These are phyloP conservation scores for Pseudocercospora cruenta DNA, from an alignment of 2,329 filamentous ascomycete genomes.

Conservation along the genomic window DNA sequence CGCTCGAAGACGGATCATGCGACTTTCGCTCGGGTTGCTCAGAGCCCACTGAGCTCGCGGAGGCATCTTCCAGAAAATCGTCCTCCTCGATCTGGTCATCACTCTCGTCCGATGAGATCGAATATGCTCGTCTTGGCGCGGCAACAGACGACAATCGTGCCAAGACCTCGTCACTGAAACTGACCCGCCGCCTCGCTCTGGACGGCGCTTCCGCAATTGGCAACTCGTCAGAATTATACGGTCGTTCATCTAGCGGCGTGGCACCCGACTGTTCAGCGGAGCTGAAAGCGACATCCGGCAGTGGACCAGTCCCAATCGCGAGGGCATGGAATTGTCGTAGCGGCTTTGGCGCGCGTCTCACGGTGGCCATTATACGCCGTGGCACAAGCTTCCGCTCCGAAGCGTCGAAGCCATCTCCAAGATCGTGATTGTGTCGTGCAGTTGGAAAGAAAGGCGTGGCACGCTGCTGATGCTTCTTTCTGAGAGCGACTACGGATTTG, in stretches of 20 bases:
- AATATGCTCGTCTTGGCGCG: constrained; percentile 30
- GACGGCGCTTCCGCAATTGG: background rate
- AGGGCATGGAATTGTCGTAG: constrained; percentile 24
- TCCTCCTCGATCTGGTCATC: constrained; percentile 25
- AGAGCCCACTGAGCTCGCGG: background rate
- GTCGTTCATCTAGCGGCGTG: background rate
- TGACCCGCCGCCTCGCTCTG: constrained; percentile 16
- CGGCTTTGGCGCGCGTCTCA: constrained; percentile 4
- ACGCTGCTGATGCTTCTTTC: constrained; percentile 18
- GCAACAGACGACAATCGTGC: constrained; percentile 33
- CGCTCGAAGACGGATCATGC: background rate
- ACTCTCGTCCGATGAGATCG: constrained; percentile 26
- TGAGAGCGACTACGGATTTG: constrained; percentile 24
- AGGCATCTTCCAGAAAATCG: background rate
- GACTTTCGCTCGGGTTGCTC: background rate
- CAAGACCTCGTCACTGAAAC: constrained; percentile 27
- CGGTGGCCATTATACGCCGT: background rate
- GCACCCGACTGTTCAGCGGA: constrained; percentile 8
- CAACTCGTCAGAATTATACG: background rate
- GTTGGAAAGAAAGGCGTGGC: constrained; percentile 12
- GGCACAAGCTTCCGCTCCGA: constrained; percentile 16
- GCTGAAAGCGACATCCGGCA: constrained; percentile 35
- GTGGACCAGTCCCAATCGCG: constrained; percentile 28
- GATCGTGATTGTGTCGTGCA: background rate
- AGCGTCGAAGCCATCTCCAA: constrained; percentile 31